Percentiles rank a stretch among this genome's conserved stretches.
Conservation (phyloP, 306 rosid genomes). For the Medicago arabica region DNA sequence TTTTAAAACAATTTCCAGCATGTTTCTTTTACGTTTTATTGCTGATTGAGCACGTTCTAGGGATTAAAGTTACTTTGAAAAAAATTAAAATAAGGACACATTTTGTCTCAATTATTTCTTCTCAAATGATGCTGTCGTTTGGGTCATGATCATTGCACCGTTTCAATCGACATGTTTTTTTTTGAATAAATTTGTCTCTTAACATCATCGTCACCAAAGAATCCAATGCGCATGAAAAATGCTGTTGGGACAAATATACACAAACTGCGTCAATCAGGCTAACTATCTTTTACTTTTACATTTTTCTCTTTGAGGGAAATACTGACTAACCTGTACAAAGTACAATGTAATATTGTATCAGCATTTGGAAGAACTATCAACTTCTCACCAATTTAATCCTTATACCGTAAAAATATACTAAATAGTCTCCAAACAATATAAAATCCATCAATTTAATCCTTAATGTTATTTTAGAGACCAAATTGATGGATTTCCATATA, state of each 20-base stretch:
- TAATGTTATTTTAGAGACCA: no score
- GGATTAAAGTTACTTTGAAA: constrained; percentile 51
- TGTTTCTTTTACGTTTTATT: background rate
- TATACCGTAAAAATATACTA: no score
- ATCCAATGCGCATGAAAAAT: constrained; percentile 40
- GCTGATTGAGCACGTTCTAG: constrained; percentile 37
- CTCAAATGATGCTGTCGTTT: constrained; percentile 59
- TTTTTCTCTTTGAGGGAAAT: no score
- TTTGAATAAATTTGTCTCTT: constrained; percentile 19
- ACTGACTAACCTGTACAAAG: no score
- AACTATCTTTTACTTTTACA: background rate
- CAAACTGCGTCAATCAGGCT: background rate
- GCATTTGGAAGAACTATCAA: no score
- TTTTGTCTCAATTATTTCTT: constrained; percentile 26
- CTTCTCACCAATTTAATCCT: no score
- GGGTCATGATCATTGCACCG: constrained; percentile 47
- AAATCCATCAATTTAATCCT: no score
- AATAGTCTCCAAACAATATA: no score
- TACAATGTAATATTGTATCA: no score
- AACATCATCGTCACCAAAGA: constrained; percentile 37
- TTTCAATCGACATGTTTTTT: constrained; percentile 41
- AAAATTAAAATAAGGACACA: constrained; percentile 3
- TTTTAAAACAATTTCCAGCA: constrained; percentile 9
- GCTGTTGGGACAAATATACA: background rate
- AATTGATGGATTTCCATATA: no score